Evolutionary conservation across 257 asterid species (phyloP).

Genomic region (Euphrasia confusa): DNA sequence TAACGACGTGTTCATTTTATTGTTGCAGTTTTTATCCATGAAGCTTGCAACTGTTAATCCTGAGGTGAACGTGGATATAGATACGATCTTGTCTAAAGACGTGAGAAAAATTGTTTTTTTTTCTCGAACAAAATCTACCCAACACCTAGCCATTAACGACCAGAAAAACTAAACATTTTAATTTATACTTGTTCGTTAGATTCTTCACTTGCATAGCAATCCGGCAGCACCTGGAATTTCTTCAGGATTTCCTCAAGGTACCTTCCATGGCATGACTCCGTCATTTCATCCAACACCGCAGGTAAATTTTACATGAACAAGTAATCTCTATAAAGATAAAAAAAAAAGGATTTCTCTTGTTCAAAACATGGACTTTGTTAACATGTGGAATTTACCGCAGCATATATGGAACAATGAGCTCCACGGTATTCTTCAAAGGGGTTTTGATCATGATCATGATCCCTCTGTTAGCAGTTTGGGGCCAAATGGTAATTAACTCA

Average conservation of each 20-base stretch:
- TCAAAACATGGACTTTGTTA: background rate
- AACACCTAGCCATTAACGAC: background rate
- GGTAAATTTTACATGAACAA: conserved; percentile 33
- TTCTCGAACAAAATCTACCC: background rate
- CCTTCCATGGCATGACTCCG: conserved; percentile 38
- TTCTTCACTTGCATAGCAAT: conserved; percentile 53
- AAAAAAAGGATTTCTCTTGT: background rate
- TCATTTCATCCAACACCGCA: conserved; percentile 56
- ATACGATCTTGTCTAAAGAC: conserved; percentile 60
- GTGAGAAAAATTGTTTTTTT: conserved; percentile 37
- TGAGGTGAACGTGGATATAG: conserved; percentile 60
- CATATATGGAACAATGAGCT: conserved; percentile 60
- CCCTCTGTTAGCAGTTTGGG: background rate
- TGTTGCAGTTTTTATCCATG: conserved; percentile 78
- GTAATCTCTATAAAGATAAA: too few relatives aligned
- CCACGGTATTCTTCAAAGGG: conserved; percentile 52
- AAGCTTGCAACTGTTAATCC: conserved; percentile 92
- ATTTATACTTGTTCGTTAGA: conserved; percentile 32
- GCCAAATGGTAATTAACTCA: background rate
- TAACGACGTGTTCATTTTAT: conserved; percentile 16
- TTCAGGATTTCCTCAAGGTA: conserved; percentile 50
- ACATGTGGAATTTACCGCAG: conserved; percentile 32
- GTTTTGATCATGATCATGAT: background rate
- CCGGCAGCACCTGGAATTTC: conserved; percentile 38
- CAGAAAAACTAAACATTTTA: conserved; percentile 8